Evolutionary conservation across 495 filamentous ascomycete species (phyloP), one percentile per base, ranked within the genome.

Genomic region (Talaromyces nanjingensis): DNA sequence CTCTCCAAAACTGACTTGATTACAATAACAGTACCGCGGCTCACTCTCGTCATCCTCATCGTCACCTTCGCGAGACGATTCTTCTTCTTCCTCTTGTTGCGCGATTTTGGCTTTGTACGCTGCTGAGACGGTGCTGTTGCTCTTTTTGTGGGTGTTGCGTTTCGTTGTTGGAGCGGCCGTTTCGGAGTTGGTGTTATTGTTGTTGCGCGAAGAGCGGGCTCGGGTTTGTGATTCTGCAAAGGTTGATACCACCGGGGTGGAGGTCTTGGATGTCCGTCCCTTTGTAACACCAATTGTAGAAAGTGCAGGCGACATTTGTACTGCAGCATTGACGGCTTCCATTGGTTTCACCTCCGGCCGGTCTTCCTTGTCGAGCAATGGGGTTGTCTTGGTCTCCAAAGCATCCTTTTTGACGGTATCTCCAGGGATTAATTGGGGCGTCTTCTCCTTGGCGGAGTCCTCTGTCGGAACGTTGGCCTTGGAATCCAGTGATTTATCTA

Each of bases 1-100:
- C 76, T 96, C 91, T 22, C 94, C 94, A 70, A 96, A 98, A 69
- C 90, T 94, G 34, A 97, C 87, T 65, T 88, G 84, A 66, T 97
- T 90, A 73, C 94, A 98, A 74, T 92, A 91, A 74, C 94, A 98
- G 74, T 97, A 98, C 54, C 86, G 80, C 12, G 89, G 91, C 72
- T 97, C 94, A 62, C 91, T 86, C 14, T 84, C 88, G 60, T 92
- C 92, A 14, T 84, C 85, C 31, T 91, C 91, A 5, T 83, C 86
- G 22, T 88, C 87, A 2, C 83, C 86, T 47, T 87, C 86, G 1
- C 83, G 84, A 6, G 77, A 65, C 6, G 78, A 80, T 39, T 79
- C 78, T 63, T 83, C 83, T 2, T 77, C 77, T 29, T 83, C 81
- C 14, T 76, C 79, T 24, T 72, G 73, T n/a, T 79, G 64, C 11